Base-by-base conservation (phyloP, 2,329 filamentous ascomycete genomes). In the Teratosphaeria destructans region DNA sequence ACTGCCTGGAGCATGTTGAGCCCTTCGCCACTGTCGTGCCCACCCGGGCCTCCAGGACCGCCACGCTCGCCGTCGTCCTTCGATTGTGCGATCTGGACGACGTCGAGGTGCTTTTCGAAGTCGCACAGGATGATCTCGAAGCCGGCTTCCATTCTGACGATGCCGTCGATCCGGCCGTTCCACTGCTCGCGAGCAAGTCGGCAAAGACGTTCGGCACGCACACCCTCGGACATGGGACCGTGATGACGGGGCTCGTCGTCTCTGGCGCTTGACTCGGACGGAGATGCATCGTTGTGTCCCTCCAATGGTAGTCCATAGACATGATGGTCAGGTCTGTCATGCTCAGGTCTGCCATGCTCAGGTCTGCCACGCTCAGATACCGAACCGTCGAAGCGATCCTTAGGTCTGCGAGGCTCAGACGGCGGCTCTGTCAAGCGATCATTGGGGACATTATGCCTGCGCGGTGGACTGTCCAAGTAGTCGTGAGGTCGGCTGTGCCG, bases 101-200 rank as follows among this genome's bases (percentile, higher is more conserved):
- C 61, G 12, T 73, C 66, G 1, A 80, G 64, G 63, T 76, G 68
- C 12, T 73, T 67, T 37, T 70, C 71, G 62, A 90, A 89, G 57
- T 85, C 75, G 69, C 86, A 90, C 23, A 86, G 75, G 56, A 89
- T 86, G 57, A 88, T 77, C 70, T 90, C 87, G 64, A 89, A 89
- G 0, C 87, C 87, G 19, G 80, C 79, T 67, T 90, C 87, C 79
- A 85, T 85, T 11, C 86, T 80, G 2, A 89, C 71, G 26, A 88
- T 76, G 0, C 84, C 85, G 65, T 88, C 82, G n/a, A 88, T 74
- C 14, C 74, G 73, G 34, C 69, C 70, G 12, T 77, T 10, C 81
- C 81, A 85, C 70, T 82, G 58, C 66, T 71, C 60, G 53, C 71
- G 10, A 0, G 81, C 77, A 10, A 86, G 65, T 0, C 77, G 71